Conservation (phyloP, 2,329 filamentous ascomycete genomes). For the Calonectria hongkongensis region DNA sequence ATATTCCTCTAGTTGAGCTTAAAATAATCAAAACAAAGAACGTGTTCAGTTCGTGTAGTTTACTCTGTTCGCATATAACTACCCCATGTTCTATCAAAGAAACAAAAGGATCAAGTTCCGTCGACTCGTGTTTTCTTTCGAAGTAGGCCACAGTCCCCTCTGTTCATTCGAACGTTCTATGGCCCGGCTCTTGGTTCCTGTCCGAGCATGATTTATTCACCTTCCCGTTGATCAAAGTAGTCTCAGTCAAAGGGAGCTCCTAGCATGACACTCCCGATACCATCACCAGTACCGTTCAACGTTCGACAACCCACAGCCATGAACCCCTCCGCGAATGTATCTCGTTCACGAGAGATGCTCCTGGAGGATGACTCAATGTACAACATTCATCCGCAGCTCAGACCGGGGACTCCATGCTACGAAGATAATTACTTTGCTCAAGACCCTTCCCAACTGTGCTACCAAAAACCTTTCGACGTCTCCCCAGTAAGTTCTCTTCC, state of each 20-base stretch:
- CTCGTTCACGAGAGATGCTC: conserved; percentile 41
- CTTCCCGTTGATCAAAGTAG: conserved; percentile 6
- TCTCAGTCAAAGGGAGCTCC: conserved; percentile 29
- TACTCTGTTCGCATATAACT: conserved; percentile 46
- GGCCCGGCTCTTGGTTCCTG: conserved; percentile 27
- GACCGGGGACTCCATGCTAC: conserved; percentile 47
- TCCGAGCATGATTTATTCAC: conserved; percentile 4
- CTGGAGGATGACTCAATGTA: conserved; percentile 35
- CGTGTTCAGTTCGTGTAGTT: conserved; percentile 38
- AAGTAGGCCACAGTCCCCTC: conserved; percentile 20
- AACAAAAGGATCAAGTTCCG: conserved; percentile 38
- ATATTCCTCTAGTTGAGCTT: conserved; percentile 47
- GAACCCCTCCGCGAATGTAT: conserved; percentile 40
- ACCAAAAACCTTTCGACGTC: conserved; percentile 40
- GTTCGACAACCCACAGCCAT: conserved; percentile 42
- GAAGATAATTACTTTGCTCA: conserved; percentile 47
- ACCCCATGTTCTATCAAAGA: conserved; percentile 48
- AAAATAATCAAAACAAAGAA: conserved; percentile 54
- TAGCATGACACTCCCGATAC: conserved; percentile 62
- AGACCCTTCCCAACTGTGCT: conserved; percentile 45
- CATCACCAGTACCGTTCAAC: conserved; percentile 67
- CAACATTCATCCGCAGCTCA: conserved; percentile 38
- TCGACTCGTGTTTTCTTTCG: conserved; percentile 41
- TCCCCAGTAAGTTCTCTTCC: conserved; percentile 45
- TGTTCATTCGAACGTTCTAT: conserved; percentile 28